Percentiles rank a stretch among this genome's conserved stretches.
phyloP scores from a whole-genome alignment of 352 stramenopile genomes.

The Pythium chondricola region DNA sequence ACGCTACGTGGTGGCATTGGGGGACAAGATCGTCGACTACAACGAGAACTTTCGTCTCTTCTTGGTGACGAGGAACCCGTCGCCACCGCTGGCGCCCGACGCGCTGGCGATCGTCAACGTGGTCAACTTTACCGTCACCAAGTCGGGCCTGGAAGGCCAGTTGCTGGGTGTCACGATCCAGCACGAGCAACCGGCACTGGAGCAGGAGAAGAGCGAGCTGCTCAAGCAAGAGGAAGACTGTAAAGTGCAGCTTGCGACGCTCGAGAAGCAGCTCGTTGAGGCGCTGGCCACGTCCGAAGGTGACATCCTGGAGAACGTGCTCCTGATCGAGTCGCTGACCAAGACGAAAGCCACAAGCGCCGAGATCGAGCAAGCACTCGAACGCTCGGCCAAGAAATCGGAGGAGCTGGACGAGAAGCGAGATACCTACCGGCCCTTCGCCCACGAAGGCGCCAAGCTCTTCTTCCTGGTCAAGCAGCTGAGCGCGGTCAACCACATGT shows the following conservation, averaged over 20 bases:
- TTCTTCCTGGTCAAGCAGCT: slow-evolving; percentile 94
- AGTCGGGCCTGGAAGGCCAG: slow-evolving; percentile 90
- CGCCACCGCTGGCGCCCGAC: slow-evolving; percentile 83
- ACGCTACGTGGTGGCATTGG: slow-evolving; percentile 87
- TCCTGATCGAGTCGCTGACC: slow-evolving; percentile 92
- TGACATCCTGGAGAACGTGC: slow-evolving; percentile 94
- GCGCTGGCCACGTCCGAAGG: slow-evolving; percentile 90
- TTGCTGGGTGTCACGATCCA: slow-evolving; percentile 92
- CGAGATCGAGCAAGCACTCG: slow-evolving; percentile 88
- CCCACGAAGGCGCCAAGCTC: slow-evolving; percentile 82
- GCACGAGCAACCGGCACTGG: slow-evolving; percentile 91
- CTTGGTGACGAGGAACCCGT: slow-evolving; percentile 89
- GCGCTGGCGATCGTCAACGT: slow-evolving; percentile 87
- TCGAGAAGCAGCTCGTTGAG: slow-evolving; percentile 93
- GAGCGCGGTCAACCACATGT: slow-evolving; percentile 92
- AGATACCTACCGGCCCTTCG: slow-evolving; percentile 88
- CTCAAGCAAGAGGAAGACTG: slow-evolving; percentile 91
- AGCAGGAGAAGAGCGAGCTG: slow-evolving; percentile 90
- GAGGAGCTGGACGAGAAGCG: slow-evolving; percentile 91
- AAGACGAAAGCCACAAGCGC: slow-evolving; percentile 90
- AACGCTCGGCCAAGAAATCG: slow-evolving; percentile 85
- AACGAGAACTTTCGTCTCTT: slow-evolving; percentile 93
- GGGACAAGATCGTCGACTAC: slow-evolving; percentile 93
- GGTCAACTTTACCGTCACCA: slow-evolving; percentile 95
- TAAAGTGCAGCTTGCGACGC: slow-evolving; percentile 89